Evolutionary conservation across 805 yeast species (phyloP).

Genomic region (Saccharomycopsis sp.): DNA sequence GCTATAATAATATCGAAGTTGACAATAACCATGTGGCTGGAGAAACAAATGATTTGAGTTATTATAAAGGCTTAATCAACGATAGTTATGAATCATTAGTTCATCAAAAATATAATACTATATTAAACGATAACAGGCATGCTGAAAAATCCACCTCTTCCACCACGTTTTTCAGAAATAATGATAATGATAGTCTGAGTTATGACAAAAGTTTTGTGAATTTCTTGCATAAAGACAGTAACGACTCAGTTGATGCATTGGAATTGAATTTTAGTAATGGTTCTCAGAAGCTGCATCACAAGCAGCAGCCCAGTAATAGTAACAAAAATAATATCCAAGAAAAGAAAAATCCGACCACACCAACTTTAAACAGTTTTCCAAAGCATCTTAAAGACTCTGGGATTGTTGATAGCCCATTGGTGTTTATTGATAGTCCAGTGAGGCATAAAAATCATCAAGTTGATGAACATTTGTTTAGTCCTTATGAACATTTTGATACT

Average conservation of each 20-base stretch:
- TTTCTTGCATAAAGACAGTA: neutral
- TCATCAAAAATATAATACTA: neutral
- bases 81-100: conserved; percentile 11
- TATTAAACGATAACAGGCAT: neutral
- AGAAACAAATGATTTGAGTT: conserved; percentile 11
- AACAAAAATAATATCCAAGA: neutral
- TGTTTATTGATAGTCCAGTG: conserved; percentile 17
- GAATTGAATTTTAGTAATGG: too few species aligned
- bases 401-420: conserved; percentile 14
- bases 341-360: neutral
- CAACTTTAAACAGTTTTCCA: neutral
- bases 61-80: conserved; percentile 12
- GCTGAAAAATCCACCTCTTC: neutral
- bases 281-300: too few species aligned
- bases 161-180: neutral
- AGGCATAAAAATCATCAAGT: conserved; percentile 5
- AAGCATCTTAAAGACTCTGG: too few species aligned
- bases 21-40: neutral
- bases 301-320: neutral
- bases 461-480: neutral
- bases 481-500: neutral
- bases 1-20: neutral
- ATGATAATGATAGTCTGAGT: too few species aligned
- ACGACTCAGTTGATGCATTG: neutral
- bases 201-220: too few species aligned